Base-by-base conservation (phyloP, 192 early-diverging fungal genomes). In the Lobosporangium transversale region DNA sequence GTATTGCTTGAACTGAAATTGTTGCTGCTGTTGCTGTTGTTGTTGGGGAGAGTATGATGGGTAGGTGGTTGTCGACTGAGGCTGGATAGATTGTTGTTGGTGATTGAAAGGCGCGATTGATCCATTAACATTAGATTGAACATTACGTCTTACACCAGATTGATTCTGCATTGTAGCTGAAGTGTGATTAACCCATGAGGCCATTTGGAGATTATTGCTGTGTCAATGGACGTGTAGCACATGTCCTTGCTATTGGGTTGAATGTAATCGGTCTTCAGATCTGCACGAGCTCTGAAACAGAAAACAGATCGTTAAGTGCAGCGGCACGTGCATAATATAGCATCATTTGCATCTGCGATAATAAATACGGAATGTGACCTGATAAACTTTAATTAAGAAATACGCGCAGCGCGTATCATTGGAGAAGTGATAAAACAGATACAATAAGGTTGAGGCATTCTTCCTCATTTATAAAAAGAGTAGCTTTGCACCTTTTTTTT, bases 121-220 rank as follows among this genome's bases (percentile, higher is more conserved):
- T n/a, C n/a, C n/a, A 15, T 8, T 8, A 23, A 55, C 30, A 31
- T 31, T 51, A 10, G 54, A n/a, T 29, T 40, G 37, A n/a, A 31
- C 21, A 14, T 30, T 32, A n/a, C 44, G 24, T 14, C 15, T 26
- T 11, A 53, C 27, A 7, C 33, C 52, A 33, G n/a, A n/a, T n/a
- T 52, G 63, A 32, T 37, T 56, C 62, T 73, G 70, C 70, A 74
- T 74, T 24, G 70, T 53, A 3, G 63, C 63, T 4, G 63, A 40
- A 24, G 71, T 76, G 47, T 76, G 71, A 31, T 76, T 76, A 12
- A 76, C 71, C 71, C 71, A 76, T 4, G 71, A 60, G 12, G 58
- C 14, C 58, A 60, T 60, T 21, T 45, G 44, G 31, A 47, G 44
- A 24, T 7, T 49, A 7, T n/a, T 49, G 18, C 6, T 23, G 21